phyloP scores from a whole-genome alignment of 192 early-diverging fungal species.

The Backusella circina region DNA sequence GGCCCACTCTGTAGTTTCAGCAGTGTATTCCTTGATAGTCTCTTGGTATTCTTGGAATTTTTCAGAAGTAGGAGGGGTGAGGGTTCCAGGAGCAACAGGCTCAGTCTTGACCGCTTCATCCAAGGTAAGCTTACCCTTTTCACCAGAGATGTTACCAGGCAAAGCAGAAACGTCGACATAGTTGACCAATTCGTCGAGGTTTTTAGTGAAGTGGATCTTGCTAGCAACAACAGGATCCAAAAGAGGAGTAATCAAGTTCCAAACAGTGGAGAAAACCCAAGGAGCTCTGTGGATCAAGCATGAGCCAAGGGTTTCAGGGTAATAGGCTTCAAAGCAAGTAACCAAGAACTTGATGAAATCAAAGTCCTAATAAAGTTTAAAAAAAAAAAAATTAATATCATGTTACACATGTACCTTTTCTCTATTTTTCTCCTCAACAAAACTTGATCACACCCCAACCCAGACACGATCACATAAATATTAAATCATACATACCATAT shows the following conservation, averaged over 20 bases:
- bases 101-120: neutral
- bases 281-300: conserved; percentile 84
- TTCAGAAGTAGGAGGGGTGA: neutral
- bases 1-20: conserved; percentile 2
- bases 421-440: conserved; percentile 4
- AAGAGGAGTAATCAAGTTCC: conserved; percentile 79
- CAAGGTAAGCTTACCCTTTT: neutral
- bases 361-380: conserved; percentile 50
- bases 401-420: conserved; percentile 5
- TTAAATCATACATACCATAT: conserved; percentile 45
- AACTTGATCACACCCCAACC: neutral
- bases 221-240: conserved; percentile 90
- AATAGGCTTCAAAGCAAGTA: conserved; percentile 81
- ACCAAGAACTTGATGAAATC: conserved; percentile 74
- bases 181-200: conserved; percentile 54
- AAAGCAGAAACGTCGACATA: conserved; percentile 61
- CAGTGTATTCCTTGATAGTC: neutral
- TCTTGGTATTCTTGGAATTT: conserved; percentile 7
- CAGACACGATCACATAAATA: neutral
- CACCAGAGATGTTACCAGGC: conserved; percentile 59
- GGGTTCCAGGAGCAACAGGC: neutral
- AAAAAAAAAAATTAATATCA: neutral
- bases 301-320: conserved; percentile 84
- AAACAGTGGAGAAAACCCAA: conserved; percentile 83
- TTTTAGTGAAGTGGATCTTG: conserved; percentile 78